Conservation (phyloP, 768 basidiomycete genomes). For the Mycena galopus region DNA sequence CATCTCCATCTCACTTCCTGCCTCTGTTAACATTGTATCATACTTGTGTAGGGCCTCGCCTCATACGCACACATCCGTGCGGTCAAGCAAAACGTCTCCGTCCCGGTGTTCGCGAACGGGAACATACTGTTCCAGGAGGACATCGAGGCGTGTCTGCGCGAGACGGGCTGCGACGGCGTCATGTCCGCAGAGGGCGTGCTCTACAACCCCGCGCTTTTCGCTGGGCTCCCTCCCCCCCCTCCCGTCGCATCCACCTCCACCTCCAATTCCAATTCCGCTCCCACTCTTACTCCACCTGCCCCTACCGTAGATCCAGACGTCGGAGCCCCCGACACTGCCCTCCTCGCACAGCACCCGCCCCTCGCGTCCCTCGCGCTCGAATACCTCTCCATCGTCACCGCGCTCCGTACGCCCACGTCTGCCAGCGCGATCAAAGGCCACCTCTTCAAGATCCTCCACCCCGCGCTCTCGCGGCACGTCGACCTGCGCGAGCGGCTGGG, state of each 20-base stretch:
- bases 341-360: constrained; percentile 64
- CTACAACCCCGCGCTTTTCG: constrained; percentile 91
- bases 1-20: neutral
- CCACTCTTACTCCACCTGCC: neutral
- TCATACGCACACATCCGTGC: constrained; percentile 92
- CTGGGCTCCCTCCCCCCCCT: constrained; percentile 40
- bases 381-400: constrained; percentile 85
- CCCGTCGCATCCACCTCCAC: neutral
- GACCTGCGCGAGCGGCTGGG: constrained; percentile 85
- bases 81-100: constrained; percentile 89
- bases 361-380: constrained; percentile 82
- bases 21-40: constrained; percentile 13
- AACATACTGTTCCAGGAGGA: constrained; percentile 93
- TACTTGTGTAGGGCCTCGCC: constrained; percentile 75
- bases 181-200: constrained; percentile 97
- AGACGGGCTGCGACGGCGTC: constrained; percentile 91
- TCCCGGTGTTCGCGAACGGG: constrained; percentile 98
- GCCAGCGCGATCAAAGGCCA: constrained; percentile 90
- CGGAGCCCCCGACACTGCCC: too few species aligned
- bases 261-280: neutral
- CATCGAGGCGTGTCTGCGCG: constrained; percentile 79
- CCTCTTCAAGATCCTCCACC: constrained; percentile 91
- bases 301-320: constrained; percentile 41
- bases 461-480: constrained; percentile 72
- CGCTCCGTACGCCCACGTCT: constrained; percentile 77